Base-by-base conservation (phyloP, 2,329 filamentous ascomycete species). In the Cephalotrichum gorgonifer region DNA sequence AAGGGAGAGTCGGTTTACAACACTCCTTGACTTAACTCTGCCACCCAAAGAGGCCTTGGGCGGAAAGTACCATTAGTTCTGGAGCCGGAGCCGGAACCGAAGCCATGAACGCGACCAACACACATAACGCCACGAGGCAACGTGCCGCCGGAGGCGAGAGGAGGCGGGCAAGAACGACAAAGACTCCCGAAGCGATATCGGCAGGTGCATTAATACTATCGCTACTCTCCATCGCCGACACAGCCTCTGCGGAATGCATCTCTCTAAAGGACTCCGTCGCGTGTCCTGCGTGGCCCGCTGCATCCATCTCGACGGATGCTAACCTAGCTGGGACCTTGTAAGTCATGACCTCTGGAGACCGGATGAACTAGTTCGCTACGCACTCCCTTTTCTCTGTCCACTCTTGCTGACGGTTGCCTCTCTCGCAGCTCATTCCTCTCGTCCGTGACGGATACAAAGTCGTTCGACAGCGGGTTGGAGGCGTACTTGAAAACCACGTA, bases 401-500 rank as follows among this genome's bases (percentile, higher is more conserved):
- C 12, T 28, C 26, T 38, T 15, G 30, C 31, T 52, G 30, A 50
- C 47, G 45, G 52, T 60, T 48, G 62, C 47, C 44, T 50, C 43
- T 46, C 26, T 33, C 30, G 43, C 60, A 95, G 90, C 68, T 83
- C 89, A 43, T 98, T 97, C 64, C 78, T 98, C 55, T 73, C 81
- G 55, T 87, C 78, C 64, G 93, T 97, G 57, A 85, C 85, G 42
- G 83, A 85, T 62, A 76, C 77, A 15, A 67, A 76, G 48, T 79
- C 84, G 8, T 98, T 98, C 63, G 93, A 98, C 64, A 64, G 73
- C 39, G 77, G 85, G 59, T 69, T 98, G 60, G 73, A 69, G 47
- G 71, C 76, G 50, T 96, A 94, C 65, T 76, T 96, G 48, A 70
- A 78, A 49, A 83, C 81, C 33, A 76, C 74, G 54, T 97, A 90